Evolutionary conservation across 2,329 filamentous ascomycete species (phyloP), one percentile per base, ranked within the genome.

Genomic region (Lecanoromycetidae sp.): DNA sequence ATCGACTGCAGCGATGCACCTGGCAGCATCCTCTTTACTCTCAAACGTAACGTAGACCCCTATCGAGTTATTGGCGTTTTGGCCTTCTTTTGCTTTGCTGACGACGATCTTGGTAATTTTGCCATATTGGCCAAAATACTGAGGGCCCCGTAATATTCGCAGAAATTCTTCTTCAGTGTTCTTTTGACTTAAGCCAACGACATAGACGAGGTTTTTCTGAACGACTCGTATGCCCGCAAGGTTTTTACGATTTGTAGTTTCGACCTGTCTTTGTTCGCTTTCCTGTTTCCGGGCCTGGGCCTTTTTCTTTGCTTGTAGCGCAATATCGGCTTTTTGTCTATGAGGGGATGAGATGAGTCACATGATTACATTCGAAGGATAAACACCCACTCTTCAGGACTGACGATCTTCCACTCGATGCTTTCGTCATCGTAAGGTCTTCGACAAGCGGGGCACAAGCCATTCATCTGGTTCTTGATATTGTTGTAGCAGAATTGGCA

Each of bases 401-500:
- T 94, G 50, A 94, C 86, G 48, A 91, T 83, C 67, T 94, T 94
- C 77, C 87, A 98, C 66, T 95, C 80, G 63, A 98, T 96, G 25
- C 87, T 93, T 63, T 90, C 90, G 57, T 98, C 93, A 64, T 95
- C 87, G 65, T 98, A 98, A 5, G 87, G 83, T 63, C 91, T 77
- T 66, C 91, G 80, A 64, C 91, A 98, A 56, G 94, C 94, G n/a
- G 91, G 91, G 65, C 91, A 98, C 49, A 95, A 76, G 29, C 90
- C 88, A 62, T 95, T 96, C 76, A 94, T 87, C 59, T 95, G 95
- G 58, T 84, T 94, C 69, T 93, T 94, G 64, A 98, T 93, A 64
- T 96, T 98, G 69, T 98, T 95, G 72, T 90, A 98, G 70, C 91
- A 98, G 68, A 98, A 98, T 72, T 98, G 93, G 67, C 91, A 98